Evolutionary conservation across 371 early-diverging fungal genomes (phyloP).

Genomic region (Mucor indicus): DNA sequence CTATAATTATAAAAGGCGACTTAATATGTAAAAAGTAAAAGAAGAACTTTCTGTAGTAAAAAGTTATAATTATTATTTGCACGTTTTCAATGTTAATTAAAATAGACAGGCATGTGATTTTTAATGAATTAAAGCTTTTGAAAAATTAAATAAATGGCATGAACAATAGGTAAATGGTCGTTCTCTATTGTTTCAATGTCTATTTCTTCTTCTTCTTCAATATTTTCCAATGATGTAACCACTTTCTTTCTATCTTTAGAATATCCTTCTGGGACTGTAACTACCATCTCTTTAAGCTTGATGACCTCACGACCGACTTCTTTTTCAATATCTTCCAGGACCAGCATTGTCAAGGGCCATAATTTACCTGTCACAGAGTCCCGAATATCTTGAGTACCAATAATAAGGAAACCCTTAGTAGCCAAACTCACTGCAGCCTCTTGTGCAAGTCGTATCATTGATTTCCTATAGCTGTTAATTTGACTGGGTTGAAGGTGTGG

Average conservation of each 20-base stretch:
- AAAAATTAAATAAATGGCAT: constrained; percentile 47
- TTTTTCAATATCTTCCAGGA: constrained; percentile 71
- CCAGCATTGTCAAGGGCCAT: constrained; percentile 74
- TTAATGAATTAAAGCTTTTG: constrained; percentile 17
- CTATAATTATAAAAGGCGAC: too few relatives aligned
- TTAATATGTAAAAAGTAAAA: too few relatives aligned
- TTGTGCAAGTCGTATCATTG: constrained; percentile 56
- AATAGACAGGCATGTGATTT: too few relatives aligned
- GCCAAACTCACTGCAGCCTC: constrained; percentile 55
- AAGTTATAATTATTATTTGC: too few relatives aligned
- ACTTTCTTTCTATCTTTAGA: constrained; percentile 59
- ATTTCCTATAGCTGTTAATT: constrained; percentile 57
- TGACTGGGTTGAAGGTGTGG: constrained; percentile 31
- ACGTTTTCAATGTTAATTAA: too few relatives aligned
- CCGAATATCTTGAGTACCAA: constrained; percentile 77
- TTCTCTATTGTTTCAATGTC: constrained; percentile 27
- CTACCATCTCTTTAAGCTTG: constrained; percentile 77
- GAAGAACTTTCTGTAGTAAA: too few relatives aligned
- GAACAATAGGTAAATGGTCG: constrained; percentile 47
- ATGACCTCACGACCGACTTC: constrained; percentile 53
- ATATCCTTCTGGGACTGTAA: constrained; percentile 81
- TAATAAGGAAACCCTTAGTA: constrained; percentile 62
- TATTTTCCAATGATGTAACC: constrained; percentile 12
- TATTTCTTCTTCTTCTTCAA: constrained; percentile 26
- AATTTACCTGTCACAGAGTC: constrained; percentile 50